A percentile compares a stretch with the other conserved stretches of the same genome.
These are phyloP conservation scores for Capillidium rhysosporum DNA, from an alignment of 371 early-diverging fungal species.

Conservation along the genomic window DNA sequence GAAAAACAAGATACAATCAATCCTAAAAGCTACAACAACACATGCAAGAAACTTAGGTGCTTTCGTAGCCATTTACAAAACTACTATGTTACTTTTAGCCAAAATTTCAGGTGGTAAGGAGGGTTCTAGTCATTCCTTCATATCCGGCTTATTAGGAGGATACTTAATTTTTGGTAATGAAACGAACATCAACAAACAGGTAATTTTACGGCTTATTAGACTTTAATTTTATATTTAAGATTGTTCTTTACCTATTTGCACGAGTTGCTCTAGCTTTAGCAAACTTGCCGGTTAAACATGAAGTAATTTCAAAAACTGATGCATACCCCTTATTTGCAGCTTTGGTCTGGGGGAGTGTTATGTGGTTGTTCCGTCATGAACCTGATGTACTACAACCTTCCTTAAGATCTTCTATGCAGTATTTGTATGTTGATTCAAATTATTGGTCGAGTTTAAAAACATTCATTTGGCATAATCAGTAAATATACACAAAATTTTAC, in stretches of 20 bases:
- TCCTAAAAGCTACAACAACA: conserved; percentile 71
- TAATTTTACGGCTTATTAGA: conserved; percentile 12
- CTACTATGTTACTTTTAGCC: conserved; percentile 52
- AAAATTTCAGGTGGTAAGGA: conserved; percentile 50
- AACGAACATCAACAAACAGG: conserved; percentile 88
- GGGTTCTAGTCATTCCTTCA: conserved; percentile 54
- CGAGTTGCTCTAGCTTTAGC: conserved; percentile 72
- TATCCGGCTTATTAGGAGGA: conserved; percentile 86
- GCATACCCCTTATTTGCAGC: conserved; percentile 79
- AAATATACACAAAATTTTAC: too few species aligned
- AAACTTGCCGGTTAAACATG: conserved; percentile 52
- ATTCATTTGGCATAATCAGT: conserved; percentile 76
- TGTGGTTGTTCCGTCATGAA: conserved; percentile 85
- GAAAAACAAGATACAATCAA: conserved; percentile 44
- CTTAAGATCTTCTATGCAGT: conserved; percentile 84
- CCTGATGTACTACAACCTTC: conserved; percentile 77
- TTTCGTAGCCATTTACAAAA: conserved; percentile 87
- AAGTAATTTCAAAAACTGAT: conserved; percentile 32
- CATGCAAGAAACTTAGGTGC: conserved; percentile 78
- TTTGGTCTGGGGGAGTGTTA: conserved; percentile 84
- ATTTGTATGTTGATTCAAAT: conserved; percentile 73
- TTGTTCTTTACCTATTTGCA: conserved; percentile 84
- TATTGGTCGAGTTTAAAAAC: conserved; percentile 54
- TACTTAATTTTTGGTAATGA: conserved; percentile 88
- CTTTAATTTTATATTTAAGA: conserved; percentile 24